Evolutionary conservation across 305 asterid species (phyloP), one percentile per base, ranked within the genome.

Genomic region (Fraxinus albicans): DNA sequence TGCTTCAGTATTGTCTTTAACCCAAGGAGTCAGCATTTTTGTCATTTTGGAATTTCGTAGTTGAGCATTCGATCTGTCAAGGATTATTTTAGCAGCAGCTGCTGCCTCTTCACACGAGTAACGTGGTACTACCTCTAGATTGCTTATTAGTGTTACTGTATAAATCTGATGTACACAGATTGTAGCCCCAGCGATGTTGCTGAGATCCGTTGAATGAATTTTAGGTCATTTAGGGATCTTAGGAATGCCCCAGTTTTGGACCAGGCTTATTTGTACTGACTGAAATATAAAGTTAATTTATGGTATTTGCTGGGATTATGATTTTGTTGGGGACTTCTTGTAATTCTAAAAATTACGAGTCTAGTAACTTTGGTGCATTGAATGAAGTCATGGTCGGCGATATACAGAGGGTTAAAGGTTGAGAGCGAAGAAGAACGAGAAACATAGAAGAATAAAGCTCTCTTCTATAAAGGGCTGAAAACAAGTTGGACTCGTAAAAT

Each of bases 391-490:
- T 23, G 72, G n/a, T 65, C 6, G 34, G 73, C 15, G 34, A 27
- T 23, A 63, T 1, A 12, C 35, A 1, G 74, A 29, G 38, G 36
- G 34, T 10, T 69, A 29, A 69, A 69, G 21, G 38, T 27, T 69
- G 38, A 29, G 36, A 69, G 38, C 21, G n/a, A 29, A 15, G 21
- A 13, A 31, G 25, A 5, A 31, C 17, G 40, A 25, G 7, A 65
- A 65, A 65, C 33, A 9, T 9, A 12, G 6, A 65, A 9, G 34
- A 25, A 9, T 9, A 31, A 70, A 70, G 76, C 76, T 70, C 76
- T 12, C 70, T 31, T 55, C 65, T 75, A 77, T 72, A 65, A 4
- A 77, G 80, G 78, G 85, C 82, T 79, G 73, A 73, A 73, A 86
- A 73, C 77, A 27, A 79, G 67, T 47, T 17, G 35, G 35, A 73